These are phyloP conservation scores for Parastagonospora nodorum DNA, from an alignment of 2,329 filamentous ascomycete genomes.

Conservation along the genomic window DNA sequence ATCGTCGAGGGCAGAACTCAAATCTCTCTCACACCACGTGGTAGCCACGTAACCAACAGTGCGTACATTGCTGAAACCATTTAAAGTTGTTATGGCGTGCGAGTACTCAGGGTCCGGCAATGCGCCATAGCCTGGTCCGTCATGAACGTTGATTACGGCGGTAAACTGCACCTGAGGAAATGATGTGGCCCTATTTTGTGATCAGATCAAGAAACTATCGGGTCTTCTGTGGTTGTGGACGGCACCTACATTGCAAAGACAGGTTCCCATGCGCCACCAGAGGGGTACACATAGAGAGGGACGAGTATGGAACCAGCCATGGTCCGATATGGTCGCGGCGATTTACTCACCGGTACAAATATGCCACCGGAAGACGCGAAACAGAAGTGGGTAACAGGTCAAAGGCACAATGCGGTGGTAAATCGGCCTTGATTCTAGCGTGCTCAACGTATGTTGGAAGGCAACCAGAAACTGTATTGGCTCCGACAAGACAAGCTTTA, in stretches of 20 bases:
- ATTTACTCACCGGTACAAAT: slow-evolving; percentile 6
- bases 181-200: slow-evolving; percentile 21
- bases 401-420: background rate
- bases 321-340: slow-evolving; percentile 11
- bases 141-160: slow-evolving; percentile 56
- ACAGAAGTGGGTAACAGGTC: background rate
- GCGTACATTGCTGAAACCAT: slow-evolving; percentile 53
- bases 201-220: slow-evolving; percentile 13
- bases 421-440: background rate
- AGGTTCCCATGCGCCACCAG: slow-evolving; percentile 53
- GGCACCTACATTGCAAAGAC: slow-evolving; percentile 50
- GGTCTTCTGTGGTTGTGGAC: background rate
- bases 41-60: slow-evolving; percentile 58
- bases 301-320: slow-evolving; percentile 49
- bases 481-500: slow-evolving; percentile 15
- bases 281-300: slow-evolving; percentile 57
- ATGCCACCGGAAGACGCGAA: background rate
- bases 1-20: slow-evolving; percentile 41
- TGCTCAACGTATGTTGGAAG: background rate
- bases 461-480: slow-evolving; percentile 4
- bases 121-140: slow-evolving; percentile 51
- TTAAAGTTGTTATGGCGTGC: slow-evolving; percentile 48
- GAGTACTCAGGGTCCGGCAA: slow-evolving; percentile 53
- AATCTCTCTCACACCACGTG: slow-evolving; percentile 49
- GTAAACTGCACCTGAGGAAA: slow-evolving; percentile 55